Conservation (phyloP, 2,329 filamentous ascomycete species). For the Fusarium buxicola region DNA sequence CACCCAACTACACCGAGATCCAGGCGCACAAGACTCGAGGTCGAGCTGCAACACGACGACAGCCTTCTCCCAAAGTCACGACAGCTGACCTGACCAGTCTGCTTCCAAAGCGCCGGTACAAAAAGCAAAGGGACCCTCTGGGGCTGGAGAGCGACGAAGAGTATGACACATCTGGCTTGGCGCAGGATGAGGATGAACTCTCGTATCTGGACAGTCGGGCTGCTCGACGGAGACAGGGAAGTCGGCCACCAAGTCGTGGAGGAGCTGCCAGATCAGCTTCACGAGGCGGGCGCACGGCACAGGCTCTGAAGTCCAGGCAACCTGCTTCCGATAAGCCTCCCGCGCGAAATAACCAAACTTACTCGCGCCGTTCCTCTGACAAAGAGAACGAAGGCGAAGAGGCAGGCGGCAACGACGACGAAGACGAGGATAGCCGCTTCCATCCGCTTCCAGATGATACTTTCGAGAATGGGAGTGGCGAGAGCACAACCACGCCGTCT, state of each 20-base stretch:
- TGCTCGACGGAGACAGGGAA: slow-evolving; percentile 51
- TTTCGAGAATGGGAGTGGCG: slow-evolving; percentile 50
- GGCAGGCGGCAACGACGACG: slow-evolving; percentile 47
- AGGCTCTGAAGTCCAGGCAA: slow-evolving; percentile 44
- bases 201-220: slow-evolving; percentile 57
- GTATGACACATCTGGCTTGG: slow-evolving; percentile 60
- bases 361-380: slow-evolving; percentile 64
- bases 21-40: slow-evolving; percentile 47
- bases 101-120: slow-evolving; percentile 64
- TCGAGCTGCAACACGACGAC: slow-evolving; percentile 49
- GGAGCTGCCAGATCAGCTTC: slow-evolving; percentile 45
- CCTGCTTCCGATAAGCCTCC: slow-evolving; percentile 36
- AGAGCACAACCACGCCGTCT: slow-evolving; percentile 53
- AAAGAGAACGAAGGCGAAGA: slow-evolving; percentile 64
- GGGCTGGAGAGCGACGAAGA: slow-evolving; percentile 60
- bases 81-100: slow-evolving; percentile 66
- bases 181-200: slow-evolving; percentile 68
- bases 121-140: slow-evolving; percentile 53
- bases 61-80: slow-evolving; percentile 58
- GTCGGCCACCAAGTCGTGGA: slow-evolving; percentile 46
- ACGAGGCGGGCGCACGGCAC: slow-evolving; percentile 40
- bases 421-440: slow-evolving; percentile 55
- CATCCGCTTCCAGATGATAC: slow-evolving; percentile 60
- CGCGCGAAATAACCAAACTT: slow-evolving; percentile 57
- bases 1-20: slow-evolving; percentile 63